These are phyloP conservation scores for Solanum piurae DNA, from an alignment of 257 asterid genomes.

Conservation along the genomic window DNA sequence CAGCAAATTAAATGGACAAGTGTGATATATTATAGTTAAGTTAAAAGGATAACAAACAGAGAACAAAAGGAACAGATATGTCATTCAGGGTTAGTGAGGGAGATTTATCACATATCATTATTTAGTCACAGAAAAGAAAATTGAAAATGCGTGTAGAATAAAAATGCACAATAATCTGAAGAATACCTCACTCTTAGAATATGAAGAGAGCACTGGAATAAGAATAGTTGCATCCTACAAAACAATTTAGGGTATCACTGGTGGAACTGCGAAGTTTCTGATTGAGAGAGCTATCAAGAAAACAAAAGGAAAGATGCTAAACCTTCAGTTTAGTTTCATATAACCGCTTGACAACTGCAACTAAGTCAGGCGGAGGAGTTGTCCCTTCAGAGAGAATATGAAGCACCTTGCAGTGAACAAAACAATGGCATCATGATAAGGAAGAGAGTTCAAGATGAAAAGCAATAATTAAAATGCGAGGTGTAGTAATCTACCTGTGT, in stretches of 20 bases:
- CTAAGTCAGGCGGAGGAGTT: slow-evolving; percentile 67
- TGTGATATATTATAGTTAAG: not conserved
- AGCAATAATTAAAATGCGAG: not conserved
- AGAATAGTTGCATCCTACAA: slow-evolving; percentile 94
- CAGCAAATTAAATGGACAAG: not conserved
- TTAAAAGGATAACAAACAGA: not conserved
- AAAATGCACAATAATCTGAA: not conserved
- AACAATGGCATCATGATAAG: slow-evolving; percentile 8
- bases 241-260: slow-evolving; percentile 4
- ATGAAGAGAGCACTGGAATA: slow-evolving; percentile 78
- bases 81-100: not conserved
- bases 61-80: not conserved
- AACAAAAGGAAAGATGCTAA: not conserved
- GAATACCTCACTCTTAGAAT: slow-evolving; percentile 82
- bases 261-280: not conserved
- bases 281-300: not conserved
- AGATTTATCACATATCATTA: not conserved
- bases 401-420: slow-evolving; percentile 51
- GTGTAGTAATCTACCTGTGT: slow-evolving; percentile 43
- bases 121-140: not conserved
- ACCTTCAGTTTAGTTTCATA: slow-evolving; percentile 90
- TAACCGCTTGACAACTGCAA: slow-evolving; percentile 64
- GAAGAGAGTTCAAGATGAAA: slow-evolving; percentile 12
- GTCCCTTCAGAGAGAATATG: slow-evolving; percentile 71
- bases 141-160: not conserved